A percentile compares a stretch with the other conserved stretches of the same genome.
Evolutionary conservation across 106 monocot species (phyloP).

Genomic region (Allium cepa): DNA sequence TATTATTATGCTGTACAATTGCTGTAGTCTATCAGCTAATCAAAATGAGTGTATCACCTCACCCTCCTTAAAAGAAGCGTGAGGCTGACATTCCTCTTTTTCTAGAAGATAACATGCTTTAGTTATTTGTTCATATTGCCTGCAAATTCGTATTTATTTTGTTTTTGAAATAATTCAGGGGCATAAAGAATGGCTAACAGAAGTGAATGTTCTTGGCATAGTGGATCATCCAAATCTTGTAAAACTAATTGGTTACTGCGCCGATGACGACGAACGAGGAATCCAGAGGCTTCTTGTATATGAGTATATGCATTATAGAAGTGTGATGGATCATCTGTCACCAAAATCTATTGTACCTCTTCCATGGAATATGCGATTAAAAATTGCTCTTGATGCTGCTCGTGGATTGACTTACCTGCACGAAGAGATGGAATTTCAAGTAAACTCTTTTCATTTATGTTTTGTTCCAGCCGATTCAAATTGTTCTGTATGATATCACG

Average conservation of each 20-base stretch:
- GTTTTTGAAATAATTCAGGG: slow-evolving; percentile 14
- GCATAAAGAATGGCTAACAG: slow-evolving; percentile 52
- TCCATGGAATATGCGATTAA: slow-evolving; percentile 44
- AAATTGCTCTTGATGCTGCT: slow-evolving; percentile 40
- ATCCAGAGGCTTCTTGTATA: slow-evolving; percentile 44
- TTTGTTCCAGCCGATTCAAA: neutral
- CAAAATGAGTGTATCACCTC: no score
- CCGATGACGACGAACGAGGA: slow-evolving; percentile 48
- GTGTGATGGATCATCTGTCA: slow-evolving; percentile 34
- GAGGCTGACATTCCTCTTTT: no score
- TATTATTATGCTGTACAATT: no score
- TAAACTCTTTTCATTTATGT: slow-evolving; percentile 3
- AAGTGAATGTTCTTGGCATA: slow-evolving; percentile 47
- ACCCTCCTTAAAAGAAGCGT: no score
- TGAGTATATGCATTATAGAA: slow-evolving; percentile 44
- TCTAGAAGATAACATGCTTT: no score
- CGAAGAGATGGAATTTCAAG: slow-evolving; percentile 47
- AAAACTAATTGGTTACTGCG: slow-evolving; percentile 44
- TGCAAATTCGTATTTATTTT: no score
- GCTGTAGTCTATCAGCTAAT: no score
- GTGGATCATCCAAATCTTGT: slow-evolving; percentile 47
- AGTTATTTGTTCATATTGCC: no score
- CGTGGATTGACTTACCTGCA: slow-evolving; percentile 40
- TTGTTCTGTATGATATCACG: neutral
- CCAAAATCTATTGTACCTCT: slow-evolving; percentile 19